Evolutionary conservation across 2,329 filamentous ascomycete genomes (phyloP), one percentile per base, ranked within the genome.

Genomic region (Phaeosphaeria sp.): DNA sequence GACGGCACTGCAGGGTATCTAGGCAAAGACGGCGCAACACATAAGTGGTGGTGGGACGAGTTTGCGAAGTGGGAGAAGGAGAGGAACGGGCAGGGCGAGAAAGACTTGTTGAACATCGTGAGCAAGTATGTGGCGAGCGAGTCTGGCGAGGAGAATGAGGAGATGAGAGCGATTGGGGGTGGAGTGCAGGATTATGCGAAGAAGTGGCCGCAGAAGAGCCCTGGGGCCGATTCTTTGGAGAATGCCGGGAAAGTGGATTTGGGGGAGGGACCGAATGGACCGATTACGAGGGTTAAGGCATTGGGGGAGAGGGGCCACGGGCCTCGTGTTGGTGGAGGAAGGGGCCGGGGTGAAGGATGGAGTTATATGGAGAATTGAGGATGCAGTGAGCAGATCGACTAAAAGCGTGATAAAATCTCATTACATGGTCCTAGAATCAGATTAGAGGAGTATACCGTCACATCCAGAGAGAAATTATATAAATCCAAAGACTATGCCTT

Each of bases 31-130:
- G 81, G 83, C 0, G 78, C 75, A 46, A 84, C 82, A 46, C 82
- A 85, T 71, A 63, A 57, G 23, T 84, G 82, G 82, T 85, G 83
- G 83, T 85, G 83, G 83, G 67, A 77, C 17, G 72, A 78, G 44
- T 84, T 77, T 57, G 73, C 68, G 9, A 65, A 67, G 1, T 84
- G 82, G 82, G 66, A 70, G 17, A 33, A 52, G 5, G 70, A 73
- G 52, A 70, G 73, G 47, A 55, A 63, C 42, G 41, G 15, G 11
- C 55, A 63, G 36, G 67, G 65, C 0, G 69, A 70, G 25, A 53
- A 49, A 1, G 64, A 69, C 3, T 41, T 72, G 36, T 7, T 75
- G 21, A 46, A 44, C 0, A 58, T 52, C 3, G 67, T 72, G 25
- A 56, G 56, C 4, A 63, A 58, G 48, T 73, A 69, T 59, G 69